Conservation (phyloP, 2,329 filamentous ascomycete species). For the Aspergillus carbonarius region DNA sequence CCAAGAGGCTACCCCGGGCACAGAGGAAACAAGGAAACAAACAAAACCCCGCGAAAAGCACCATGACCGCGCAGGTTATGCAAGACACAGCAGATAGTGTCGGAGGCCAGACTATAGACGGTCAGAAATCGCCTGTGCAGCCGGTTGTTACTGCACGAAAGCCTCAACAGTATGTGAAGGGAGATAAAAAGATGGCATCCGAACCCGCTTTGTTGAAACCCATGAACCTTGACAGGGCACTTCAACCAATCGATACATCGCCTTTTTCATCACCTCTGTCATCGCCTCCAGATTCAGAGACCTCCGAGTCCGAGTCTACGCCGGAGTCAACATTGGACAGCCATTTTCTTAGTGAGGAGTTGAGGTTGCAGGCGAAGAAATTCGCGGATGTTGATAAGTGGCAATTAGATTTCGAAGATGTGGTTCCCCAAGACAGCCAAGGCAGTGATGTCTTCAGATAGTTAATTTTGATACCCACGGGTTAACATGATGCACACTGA, state of each 20-base stretch:
- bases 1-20: slow-evolving; percentile 16
- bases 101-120: not conserved
- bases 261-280: slow-evolving; percentile 33
- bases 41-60: slow-evolving; percentile 21
- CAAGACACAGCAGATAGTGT: slow-evolving; percentile 1
- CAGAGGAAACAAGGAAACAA: slow-evolving; percentile 21
- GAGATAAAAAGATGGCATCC: not conserved
- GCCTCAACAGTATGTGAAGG: not conserved
- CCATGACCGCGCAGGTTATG: slow-evolving; percentile 11
- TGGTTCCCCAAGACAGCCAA: slow-evolving; percentile 28
- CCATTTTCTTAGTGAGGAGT: slow-evolving; percentile 36
- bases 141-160: not conserved
- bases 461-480: not conserved
- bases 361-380: slow-evolving; percentile 36
- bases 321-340: slow-evolving; percentile 11
- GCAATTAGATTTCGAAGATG: slow-evolving; percentile 47
- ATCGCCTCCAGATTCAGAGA: slow-evolving; percentile 33
- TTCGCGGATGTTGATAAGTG: slow-evolving; percentile 45
- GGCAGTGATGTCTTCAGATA: slow-evolving; percentile 19
- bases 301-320: slow-evolving; percentile 24
- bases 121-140: not conserved
- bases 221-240: slow-evolving; percentile 31
- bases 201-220: slow-evolving; percentile 5
- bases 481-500: not conserved
- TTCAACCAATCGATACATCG: slow-evolving; percentile 19